Evolutionary conservation across 2,329 filamentous ascomycete genomes (phyloP), one percentile per base, ranked within the genome.

Genomic region (Plectosphaerella sp.): DNA sequence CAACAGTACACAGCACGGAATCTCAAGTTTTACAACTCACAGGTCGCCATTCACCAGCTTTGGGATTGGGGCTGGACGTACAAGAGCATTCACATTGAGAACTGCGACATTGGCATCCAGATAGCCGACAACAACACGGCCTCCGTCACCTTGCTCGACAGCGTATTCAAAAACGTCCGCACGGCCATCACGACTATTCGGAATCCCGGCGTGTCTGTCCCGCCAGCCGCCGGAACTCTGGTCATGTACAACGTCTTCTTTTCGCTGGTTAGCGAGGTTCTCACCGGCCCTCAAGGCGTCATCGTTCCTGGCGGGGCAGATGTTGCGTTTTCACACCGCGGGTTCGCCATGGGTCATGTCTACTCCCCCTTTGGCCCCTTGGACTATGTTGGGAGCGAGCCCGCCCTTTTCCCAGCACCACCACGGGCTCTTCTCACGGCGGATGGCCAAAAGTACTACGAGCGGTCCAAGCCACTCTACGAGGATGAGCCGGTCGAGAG

Each of bases 41-140:
- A 83, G 59, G 87, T 83, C 11, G 88, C 84, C 46, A 83, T 90
- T 53, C 80, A 78, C 64, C 84, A 89, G 73, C 79, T 86, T 56
- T 91, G 87, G 87, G 82, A 87, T 65, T 91, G 87, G 88, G 80
- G 83, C 1, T 91, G 86, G 84, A 86, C 83, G 5, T 88, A 88
- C 72, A 87, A 88, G 67, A 82, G 79, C 20, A 64, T 88, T 18
- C 72, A 68, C 24, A 80, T 89, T 66, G 77, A 82, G 61, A 76
- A 86, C 62, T 88, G 84, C 62, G 71, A 72, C 10, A 73, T 88
- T 33, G 88, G 86, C 12, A 73, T 90, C 52, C 84, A 89, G 63
- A 86, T 91, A 76, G 77, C 74, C 48, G 69, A 72, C 49, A 72
- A 83, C 59, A 80, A 79, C 12, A 87, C 92, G 24, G 88, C 89